Conservation (phyloP, 805 yeast species). For the Saccharomycopsis lassenensis region DNA sequence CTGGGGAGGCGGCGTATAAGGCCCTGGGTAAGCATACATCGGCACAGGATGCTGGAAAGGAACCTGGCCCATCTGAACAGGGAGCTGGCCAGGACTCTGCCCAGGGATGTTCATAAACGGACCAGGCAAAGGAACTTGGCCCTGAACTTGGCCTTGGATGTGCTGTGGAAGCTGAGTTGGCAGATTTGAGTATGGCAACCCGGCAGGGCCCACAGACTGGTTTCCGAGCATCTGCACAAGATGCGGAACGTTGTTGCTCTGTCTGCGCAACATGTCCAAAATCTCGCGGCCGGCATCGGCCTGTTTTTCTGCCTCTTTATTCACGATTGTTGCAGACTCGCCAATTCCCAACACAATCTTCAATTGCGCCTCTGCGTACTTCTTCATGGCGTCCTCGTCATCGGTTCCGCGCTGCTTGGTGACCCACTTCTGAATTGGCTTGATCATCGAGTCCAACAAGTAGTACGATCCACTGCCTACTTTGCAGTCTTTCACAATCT, state of each 20-base stretch:
- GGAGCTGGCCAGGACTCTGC: no score
- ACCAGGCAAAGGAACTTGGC: no score
- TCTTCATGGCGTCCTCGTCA: conserved; percentile 49
- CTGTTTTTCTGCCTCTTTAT: conserved; percentile 21
- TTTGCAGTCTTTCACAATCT: conserved; percentile 26
- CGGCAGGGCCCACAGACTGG: no score
- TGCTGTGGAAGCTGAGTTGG: no score
- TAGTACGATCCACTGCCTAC: conserved; percentile 24
- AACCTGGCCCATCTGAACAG: neutral
- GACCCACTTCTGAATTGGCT: conserved; percentile 45
- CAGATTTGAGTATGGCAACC: no score
- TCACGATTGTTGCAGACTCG: no score
- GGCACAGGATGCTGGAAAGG: conserved; percentile 11
- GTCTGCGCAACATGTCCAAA: conserved; percentile 43
- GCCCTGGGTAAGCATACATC: conserved; percentile 9
- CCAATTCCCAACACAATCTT: conserved; percentile 54
- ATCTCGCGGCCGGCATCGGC: conserved; percentile 71
- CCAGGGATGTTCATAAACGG: no score
- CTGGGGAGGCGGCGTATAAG: conserved; percentile 4
- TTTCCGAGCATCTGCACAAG: no score
- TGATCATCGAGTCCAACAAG: conserved; percentile 37
- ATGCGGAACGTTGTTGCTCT: neutral
- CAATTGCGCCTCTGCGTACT: conserved; percentile 53
- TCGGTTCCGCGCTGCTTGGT: conserved; percentile 37
- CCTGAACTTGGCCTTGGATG: no score